Evolutionary conservation across 768 basidiomycete species (phyloP).

Genomic region (Xerocomus potaroensis): DNA sequence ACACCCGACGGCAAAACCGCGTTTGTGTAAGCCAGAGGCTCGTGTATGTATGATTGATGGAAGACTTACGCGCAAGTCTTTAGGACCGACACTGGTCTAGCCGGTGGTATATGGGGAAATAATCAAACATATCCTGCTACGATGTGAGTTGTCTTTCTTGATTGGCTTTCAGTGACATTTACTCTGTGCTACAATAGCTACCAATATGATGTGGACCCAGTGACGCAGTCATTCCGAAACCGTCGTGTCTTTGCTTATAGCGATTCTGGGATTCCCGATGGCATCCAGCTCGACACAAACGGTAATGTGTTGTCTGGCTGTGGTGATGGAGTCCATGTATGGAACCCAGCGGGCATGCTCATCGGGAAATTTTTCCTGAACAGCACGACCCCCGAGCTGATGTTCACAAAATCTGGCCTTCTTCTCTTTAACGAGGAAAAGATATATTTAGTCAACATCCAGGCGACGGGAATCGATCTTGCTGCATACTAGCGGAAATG

Average conservation of each 20-base stretch:
- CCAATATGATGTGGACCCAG: slow-evolving; percentile 60
- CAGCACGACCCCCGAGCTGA: slow-evolving; percentile 34
- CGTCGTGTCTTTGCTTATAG: slow-evolving; percentile 63
- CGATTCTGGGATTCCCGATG: slow-evolving; percentile 66
- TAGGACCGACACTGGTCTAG: slow-evolving; percentile 30
- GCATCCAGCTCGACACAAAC: slow-evolving; percentile 56
- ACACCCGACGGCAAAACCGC: slow-evolving; percentile 58
- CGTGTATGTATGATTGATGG: slow-evolving; percentile 3
- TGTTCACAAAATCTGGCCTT: slow-evolving; percentile 38
- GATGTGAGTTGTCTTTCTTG: slow-evolving; percentile 42
- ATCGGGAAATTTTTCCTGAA: slow-evolving; percentile 61
- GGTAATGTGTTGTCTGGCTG: slow-evolving; percentile 67
- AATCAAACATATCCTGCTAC: slow-evolving; percentile 62
- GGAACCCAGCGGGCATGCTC: slow-evolving; percentile 50
- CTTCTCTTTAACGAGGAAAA: slow-evolving; percentile 38
- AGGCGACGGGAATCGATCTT: slow-evolving; percentile 27
- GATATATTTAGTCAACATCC: slow-evolving; percentile 37
- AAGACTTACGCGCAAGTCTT: slow-evolving; percentile 15
- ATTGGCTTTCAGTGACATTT: neutral
- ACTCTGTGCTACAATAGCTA: slow-evolving; percentile 41
- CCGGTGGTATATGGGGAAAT: slow-evolving; percentile 41
- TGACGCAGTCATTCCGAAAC: slow-evolving; percentile 50
- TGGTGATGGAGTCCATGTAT: slow-evolving; percentile 68
- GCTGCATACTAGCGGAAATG: slow-evolving; percentile 3
- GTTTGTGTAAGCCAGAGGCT: slow-evolving; percentile 46